These are phyloP conservation scores for Candida incommunis DNA, from an alignment of 805 yeast genomes.

Conservation along the genomic window DNA sequence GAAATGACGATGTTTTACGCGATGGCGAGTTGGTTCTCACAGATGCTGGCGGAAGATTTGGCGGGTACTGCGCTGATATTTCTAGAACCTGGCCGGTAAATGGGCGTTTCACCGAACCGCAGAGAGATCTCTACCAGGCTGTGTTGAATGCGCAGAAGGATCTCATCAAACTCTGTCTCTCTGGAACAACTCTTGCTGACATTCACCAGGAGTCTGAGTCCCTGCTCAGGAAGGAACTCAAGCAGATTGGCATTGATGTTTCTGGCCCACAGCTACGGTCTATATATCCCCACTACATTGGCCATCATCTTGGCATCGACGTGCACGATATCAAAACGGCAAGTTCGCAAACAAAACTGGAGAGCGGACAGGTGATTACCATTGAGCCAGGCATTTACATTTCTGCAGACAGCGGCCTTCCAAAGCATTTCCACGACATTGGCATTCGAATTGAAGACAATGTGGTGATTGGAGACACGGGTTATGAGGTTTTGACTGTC, in stretches of 20 bases:
- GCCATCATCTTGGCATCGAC: constrained; percentile 89
- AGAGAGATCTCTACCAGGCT: constrained; percentile 76
- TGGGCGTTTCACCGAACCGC: constrained; percentile 62
- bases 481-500: constrained; percentile 49
- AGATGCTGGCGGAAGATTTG: constrained; percentile 88
- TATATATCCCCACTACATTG: constrained; percentile 86
- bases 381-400: constrained; percentile 93
- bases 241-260: constrained; percentile 52
- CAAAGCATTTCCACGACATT: constrained; percentile 67
- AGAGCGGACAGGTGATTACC: constrained; percentile 71
- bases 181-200: constrained; percentile 48
- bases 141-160: constrained; percentile 70
- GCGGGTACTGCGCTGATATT: constrained; percentile 92
- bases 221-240: constrained; percentile 46
- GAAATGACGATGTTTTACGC: constrained; percentile 72
- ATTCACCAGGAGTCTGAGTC: constrained; percentile 58
- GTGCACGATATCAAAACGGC: constrained; percentile 28
- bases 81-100: constrained; percentile 92
- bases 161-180: constrained; percentile 57
- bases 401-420: constrained; percentile 59
- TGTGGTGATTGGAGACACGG: constrained; percentile 60
- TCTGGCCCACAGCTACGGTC: constrained; percentile 19
- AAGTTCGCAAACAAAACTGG: constrained; percentile 40
- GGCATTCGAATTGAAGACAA: constrained; percentile 96
- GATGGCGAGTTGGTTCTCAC: constrained; percentile 76